Evolutionary conservation across 257 asterid species (phyloP), one percentile per base, ranked within the genome.

Genomic region (Knoxia roxburghii): DNA sequence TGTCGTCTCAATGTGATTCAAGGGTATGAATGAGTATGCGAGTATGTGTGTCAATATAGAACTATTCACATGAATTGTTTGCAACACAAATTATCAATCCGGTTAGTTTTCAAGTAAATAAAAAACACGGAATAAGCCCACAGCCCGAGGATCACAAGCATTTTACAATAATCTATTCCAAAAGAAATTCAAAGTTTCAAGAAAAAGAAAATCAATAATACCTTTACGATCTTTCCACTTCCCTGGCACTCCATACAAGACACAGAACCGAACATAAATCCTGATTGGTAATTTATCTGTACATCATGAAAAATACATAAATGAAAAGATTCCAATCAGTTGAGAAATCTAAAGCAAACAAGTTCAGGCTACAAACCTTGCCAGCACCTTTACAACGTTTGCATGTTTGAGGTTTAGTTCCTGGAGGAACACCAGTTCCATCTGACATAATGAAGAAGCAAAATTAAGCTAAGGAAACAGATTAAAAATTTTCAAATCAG

Each of bases 401-500:
- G 74, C 99, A 93, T 35, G 99, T 90, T 84, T 88, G 92, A 23
- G 97, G 99, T 79, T 82, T 82, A 65, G 97, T 90, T 65, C 99
- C 97, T 6, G 99, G 96, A 77, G 99, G 99, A 70, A 93, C 97
- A 18, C 99, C 99, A 63, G 85, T 77, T 79, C 99, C 97, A 81
- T 97, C 99, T 93, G 77, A 72, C 52, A 70, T 72, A 68, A 65
- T 50, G 53, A 72, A 70, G 64, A 49, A 57, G 65, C 50, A 37
- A 60, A 24, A 27, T 29, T 29, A 65, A 1, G 50, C 6, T 50
- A 30, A 33, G 21, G 7, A 4, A 65, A 48, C 37, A 53, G 21
- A 27, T 7, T 30, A 24, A 49, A 37, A n/a, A 17, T 1, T 1
- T 39, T 50, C 6, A 12, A 52, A 50, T 37, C 23, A 29, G 48